Conservation (phyloP, 2,329 filamentous ascomycete genomes). For the Trichophyton simii region DNA sequence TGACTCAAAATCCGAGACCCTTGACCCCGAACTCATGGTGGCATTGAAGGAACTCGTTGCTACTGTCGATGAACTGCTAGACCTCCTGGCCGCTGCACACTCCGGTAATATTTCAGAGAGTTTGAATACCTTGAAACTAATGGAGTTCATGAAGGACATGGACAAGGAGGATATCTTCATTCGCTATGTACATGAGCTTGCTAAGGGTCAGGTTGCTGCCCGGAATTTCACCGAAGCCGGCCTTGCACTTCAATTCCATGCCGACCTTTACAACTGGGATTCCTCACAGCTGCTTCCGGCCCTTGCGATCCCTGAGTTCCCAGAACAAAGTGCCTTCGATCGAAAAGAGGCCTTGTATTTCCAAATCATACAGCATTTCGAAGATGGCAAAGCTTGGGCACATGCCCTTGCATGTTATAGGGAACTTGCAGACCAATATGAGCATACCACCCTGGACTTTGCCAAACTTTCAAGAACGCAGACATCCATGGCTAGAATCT, state of each 20-base stretch:
- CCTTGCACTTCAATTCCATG: conserved; percentile 76
- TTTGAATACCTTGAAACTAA: conserved; percentile 76
- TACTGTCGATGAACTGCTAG: conserved; percentile 80
- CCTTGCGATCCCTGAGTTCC: conserved; percentile 62
- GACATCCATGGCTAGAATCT: conserved; percentile 80
- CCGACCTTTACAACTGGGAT: conserved; percentile 88
- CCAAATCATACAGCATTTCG: conserved; percentile 86
- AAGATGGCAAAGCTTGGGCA: conserved; percentile 89
- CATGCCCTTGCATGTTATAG: conserved; percentile 78
- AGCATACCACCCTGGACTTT: conserved; percentile 80
- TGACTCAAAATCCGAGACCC: conserved; percentile 51
- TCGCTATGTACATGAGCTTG: conserved; percentile 86
- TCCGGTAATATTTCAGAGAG: conserved; percentile 63
- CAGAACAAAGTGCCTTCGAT: conserved; percentile 76
- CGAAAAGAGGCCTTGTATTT: conserved; percentile 88
- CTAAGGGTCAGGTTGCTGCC: conserved; percentile 59
- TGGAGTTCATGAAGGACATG: conserved; percentile 95
- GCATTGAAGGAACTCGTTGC: conserved; percentile 67
- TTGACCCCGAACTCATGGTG: conserved; percentile 44
- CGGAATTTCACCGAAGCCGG: conserved; percentile 79
- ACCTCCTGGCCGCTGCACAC: conserved; percentile 81
- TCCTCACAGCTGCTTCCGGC: conserved; percentile 53
- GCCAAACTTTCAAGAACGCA: conserved; percentile 80
- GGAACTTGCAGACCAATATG: conserved; percentile 84
- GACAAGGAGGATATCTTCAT: conserved; percentile 95